Base-by-base conservation (phyloP, 164 flowering plant species). In the Piper longum region DNA sequence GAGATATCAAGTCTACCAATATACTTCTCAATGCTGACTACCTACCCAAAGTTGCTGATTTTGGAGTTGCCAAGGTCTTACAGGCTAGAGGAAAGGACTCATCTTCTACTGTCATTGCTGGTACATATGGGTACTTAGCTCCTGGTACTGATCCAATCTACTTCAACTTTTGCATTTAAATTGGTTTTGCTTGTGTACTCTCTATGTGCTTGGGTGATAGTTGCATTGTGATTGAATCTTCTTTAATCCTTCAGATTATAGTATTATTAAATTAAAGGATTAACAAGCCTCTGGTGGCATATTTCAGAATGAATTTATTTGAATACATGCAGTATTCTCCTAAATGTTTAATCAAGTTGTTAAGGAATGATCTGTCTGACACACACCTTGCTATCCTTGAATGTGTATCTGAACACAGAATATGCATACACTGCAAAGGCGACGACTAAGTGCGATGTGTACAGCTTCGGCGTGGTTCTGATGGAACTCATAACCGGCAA, bases 401-500 rank as follows among this genome's bases (percentile, higher is more conserved):
- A 26, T 26, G 36, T 26, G 36, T 26, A 26, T 26, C 36, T 26
- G 36, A 26, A 26, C 36, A 26, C 36, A 26, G 99, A 93, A 64
- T 90, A 88, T 66, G 95, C 96, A 60, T 90, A 82, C 64, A 79
- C 96, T 17, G 80, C 89, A 3, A 93, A 82, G 81, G 88, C 97
- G 61, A 93, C 97, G 11, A 76, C 85, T 57, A 93, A 87, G 71
- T 88, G 99, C 59, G 99, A 93, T 64, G 93, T 93, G 7, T 93
- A 89, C 79, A 92, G 98, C 64, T 92, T 80, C 43, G 98, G 98
- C 2, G 95, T 92, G 5, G 91, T 92, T 12, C 71, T 90, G 4
- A 82, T 88, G 95, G 99, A 93, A 62, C 78, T 93, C 39, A 70
- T 93, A 62, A 93, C 96, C 0, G 99, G 97, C 64, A 93, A 82